Evolutionary conservation across 2,329 filamentous ascomycete genomes (phyloP).

Genomic region (Aspergillus sp.): DNA sequence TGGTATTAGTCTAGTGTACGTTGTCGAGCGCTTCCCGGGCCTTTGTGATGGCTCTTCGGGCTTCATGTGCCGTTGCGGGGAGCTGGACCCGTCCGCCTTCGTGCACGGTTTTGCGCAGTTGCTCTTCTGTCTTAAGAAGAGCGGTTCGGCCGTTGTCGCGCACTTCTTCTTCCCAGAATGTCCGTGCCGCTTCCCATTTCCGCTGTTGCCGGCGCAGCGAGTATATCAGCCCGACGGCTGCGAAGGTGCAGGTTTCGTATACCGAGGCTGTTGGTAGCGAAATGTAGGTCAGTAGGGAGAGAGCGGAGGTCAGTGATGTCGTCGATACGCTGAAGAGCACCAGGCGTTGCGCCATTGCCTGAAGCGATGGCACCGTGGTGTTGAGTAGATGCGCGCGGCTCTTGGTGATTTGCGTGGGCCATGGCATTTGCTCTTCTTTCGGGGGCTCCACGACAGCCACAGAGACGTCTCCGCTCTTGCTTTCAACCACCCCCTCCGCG

Average conservation of each 20-base stretch:
- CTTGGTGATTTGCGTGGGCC: slow-evolving; percentile 73
- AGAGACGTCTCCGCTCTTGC: neutral
- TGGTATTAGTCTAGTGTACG: slow-evolving; percentile 10
- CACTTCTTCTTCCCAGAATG: slow-evolving; percentile 53
- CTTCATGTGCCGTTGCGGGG: slow-evolving; percentile 39
- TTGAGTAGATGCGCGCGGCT: slow-evolving; percentile 66
- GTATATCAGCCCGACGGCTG: slow-evolving; percentile 58
- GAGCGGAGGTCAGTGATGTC: slow-evolving; percentile 61
- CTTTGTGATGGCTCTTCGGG: slow-evolving; percentile 46
- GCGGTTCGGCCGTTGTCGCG: slow-evolving; percentile 59
- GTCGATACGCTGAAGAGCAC: slow-evolving; percentile 75
- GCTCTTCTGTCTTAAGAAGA: slow-evolving; percentile 54
- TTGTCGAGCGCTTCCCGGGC: slow-evolving; percentile 48
- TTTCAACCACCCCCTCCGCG: slow-evolving; percentile 35
- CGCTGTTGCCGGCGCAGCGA: slow-evolving; percentile 59
- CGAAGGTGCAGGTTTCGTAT: slow-evolving; percentile 61
- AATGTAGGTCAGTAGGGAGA: slow-evolving; percentile 57
- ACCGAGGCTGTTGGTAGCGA: slow-evolving; percentile 52
- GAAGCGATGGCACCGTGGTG: slow-evolving; percentile 69
- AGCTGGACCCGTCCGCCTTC: slow-evolving; percentile 43
- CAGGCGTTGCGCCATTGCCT: slow-evolving; percentile 70
- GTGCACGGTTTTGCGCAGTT: slow-evolving; percentile 48
- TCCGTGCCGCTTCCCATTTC: slow-evolving; percentile 56
- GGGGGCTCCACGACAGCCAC: neutral
- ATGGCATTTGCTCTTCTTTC: slow-evolving; percentile 46